A percentile compares a stretch with the other conserved stretches of the same genome.
Conservation (phyloP, 2,329 filamentous ascomycete species). For the Pseudopithomyces maydicus region DNA sequence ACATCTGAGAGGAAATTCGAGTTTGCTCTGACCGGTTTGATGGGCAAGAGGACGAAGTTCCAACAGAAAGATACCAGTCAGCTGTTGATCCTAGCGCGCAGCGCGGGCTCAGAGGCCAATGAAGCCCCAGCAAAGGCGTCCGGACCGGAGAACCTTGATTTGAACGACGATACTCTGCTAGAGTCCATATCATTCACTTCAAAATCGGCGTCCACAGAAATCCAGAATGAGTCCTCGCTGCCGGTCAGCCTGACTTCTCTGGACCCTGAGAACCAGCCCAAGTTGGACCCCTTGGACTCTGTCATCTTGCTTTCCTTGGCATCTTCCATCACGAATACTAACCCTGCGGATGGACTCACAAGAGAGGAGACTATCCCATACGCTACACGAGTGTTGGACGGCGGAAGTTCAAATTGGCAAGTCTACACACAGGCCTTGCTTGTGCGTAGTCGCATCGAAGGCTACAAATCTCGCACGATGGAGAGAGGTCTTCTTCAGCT, state of each 20-base stretch:
- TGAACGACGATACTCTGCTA: conserved; percentile 92
- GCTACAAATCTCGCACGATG: conserved; percentile 82
- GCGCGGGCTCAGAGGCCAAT: conserved; percentile 49
- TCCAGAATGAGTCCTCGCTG: conserved; percentile 57
- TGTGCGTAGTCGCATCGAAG: conserved; percentile 86
- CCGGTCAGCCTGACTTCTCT: conserved; percentile 67
- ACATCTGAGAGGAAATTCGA: conserved; percentile 70
- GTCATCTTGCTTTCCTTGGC: conserved; percentile 80
- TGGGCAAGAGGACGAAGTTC: conserved; percentile 84
- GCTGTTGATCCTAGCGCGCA: conserved; percentile 87
- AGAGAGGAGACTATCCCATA: conserved; percentile 94
- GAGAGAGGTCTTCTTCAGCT: conserved; percentile 90
- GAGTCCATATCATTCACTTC: conserved; percentile 83
- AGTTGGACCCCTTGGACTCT: conserved; percentile 81
- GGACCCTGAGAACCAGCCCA: conserved; percentile 79
- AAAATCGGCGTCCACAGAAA: conserved; percentile 49
- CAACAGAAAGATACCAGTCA: conserved; percentile 84
- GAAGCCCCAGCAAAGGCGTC: conserved; percentile 27
- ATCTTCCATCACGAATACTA: conserved; percentile 88
- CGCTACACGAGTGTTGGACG: conserved; percentile 82
- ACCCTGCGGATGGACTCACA: conserved; percentile 82
- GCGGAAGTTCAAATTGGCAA: conserved; percentile 95
- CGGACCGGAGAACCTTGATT: conserved; percentile 70
- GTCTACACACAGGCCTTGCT: conserved; percentile 93
- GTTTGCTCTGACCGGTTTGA: conserved; percentile 81